Evolutionary conservation across 2,329 filamentous ascomycete genomes (phyloP), one percentile per base, ranked within the genome.

Genomic region (Kalmusia sp.): DNA sequence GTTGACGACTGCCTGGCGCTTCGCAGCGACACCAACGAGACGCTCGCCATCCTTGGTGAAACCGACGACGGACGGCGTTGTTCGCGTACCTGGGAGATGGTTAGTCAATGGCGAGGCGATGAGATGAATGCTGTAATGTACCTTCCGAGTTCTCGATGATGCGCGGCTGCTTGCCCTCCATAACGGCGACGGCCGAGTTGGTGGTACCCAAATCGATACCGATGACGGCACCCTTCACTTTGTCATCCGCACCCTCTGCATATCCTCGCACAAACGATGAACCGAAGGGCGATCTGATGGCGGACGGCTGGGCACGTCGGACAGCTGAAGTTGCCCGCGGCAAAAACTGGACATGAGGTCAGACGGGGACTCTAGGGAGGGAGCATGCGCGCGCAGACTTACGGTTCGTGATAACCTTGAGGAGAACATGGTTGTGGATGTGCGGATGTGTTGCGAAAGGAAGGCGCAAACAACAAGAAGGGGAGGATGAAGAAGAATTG

Each of bases 111-210:
- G 6, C 45, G 41, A 40, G 51, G 35, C 31, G 24, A 52, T 38
- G 34, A 43, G 44, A 39, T 45, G 48, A 31, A 7, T 19, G 15
- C n/a, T 41, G 37, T 47, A 40, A 58, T 59, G 43, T 81, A 92
- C 92, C 93, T 84, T 98, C 93, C 24, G 93, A 84, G 86, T 98
- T 98, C 81, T 97, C 93, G 77, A 98, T 98, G 77, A 98, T 98
- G 80, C 89, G 92, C 69, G 93, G 92, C 52, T 85, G 80, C 84
- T 96, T 96, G 80, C 93, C 95, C 84, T 98, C 93, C 93, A 98
- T 96, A 63, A 98, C 83, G 72, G 93, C 93, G 58, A 98, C 93
- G 52, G 93, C 93, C 57, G 93, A 97, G 87, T 98, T 98, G 70
- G 93, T 98, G 75, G 93, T 98, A 75, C 93, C 93, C 73, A 98